A percentile compares a stretch with the other conserved stretches of the same genome.
phyloP scores from a whole-genome alignment of 2,329 filamentous ascomycete genomes.

The Aspergillus piperis region DNA sequence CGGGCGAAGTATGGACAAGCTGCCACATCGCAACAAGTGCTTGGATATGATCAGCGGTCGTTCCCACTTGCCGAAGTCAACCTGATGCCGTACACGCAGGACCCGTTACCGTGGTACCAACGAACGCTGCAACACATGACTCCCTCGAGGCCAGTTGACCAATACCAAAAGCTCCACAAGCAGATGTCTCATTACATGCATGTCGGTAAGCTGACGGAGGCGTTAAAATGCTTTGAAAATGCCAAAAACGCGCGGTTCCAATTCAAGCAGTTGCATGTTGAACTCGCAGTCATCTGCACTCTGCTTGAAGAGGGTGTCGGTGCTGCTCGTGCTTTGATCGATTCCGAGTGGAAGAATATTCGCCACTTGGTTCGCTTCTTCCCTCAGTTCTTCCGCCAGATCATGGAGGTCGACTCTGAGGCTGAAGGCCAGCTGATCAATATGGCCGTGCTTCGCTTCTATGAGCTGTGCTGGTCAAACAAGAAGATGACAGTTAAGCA shows the following conservation, averaged over 20 bases:
- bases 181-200: conserved; percentile 43
- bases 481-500: conserved; percentile 39
- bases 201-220: conserved; percentile 35
- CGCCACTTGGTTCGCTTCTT: conserved; percentile 26
- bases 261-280: conserved; percentile 38
- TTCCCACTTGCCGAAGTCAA: conserved; percentile 30
- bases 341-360: conserved; percentile 31
- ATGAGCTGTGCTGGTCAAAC: conserved; percentile 37
- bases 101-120: conserved; percentile 31
- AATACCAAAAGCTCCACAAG: conserved; percentile 37
- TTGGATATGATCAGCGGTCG: conserved; percentile 38
- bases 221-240: conserved; percentile 32
- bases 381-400: conserved; percentile 40
- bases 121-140: conserved; percentile 32
- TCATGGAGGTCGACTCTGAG: conserved; percentile 28
- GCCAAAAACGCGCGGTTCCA: conserved; percentile 32
- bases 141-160: conserved; percentile 31
- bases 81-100: conserved; percentile 25
- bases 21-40: conserved; percentile 36
- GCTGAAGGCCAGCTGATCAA: conserved; percentile 33
- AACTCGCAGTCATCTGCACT: conserved; percentile 40
- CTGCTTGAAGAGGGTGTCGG: conserved; percentile 34
- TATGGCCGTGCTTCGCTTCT: conserved; percentile 42
- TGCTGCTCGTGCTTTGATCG: conserved; percentile 36
- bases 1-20: conserved; percentile 34